Base-by-base conservation (phyloP, 495 filamentous ascomycete species). In the Aspergillus homomorphus region DNA sequence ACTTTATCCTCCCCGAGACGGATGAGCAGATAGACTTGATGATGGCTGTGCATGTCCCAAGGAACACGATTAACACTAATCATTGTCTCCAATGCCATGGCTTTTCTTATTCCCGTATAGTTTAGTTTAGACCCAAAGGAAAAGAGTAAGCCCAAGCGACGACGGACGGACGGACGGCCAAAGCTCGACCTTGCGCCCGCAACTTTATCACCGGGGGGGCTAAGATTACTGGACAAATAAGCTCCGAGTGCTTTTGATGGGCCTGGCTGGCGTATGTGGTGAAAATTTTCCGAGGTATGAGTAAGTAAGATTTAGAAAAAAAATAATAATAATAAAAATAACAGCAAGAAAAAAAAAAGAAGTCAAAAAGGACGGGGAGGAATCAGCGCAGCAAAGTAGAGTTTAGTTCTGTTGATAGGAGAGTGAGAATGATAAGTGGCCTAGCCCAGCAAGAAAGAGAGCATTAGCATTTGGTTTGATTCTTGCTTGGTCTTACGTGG, bases 201-300 rank as follows among this genome's bases (percentile, higher is more conserved):
- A 62, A 62, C 60, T 62, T 62, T 62, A 62, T 62, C 60, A 45
- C 55, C 56, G 43, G 2, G 15, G 16, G 9, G 33, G 41, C 51
- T n/a, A 58, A 56, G 51, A 16, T 54, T 33, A 62, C 60, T 62
- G 60, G 60, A 51, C 54, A 51, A n/a, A 62, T 62, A 62, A 62
- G 46, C 45, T 56, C 53, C 60, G 52, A 56, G 49, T 15, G 24
- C 18, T 30, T 38, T 12, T 12, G 10, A 38, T 10, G 33, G 33
- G 33, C 12, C 12, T 38, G 15, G 10, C 33, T 38, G 33, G 33
- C 33, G 33, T 16, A 23, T n/a, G 10, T 30, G 7, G 48, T 28
- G 46, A 28, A n/a, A 30, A 18, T 51, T 48, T 30, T 23, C 24
- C 24, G 48, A 26, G 48, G 33, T 12, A 12, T 10, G 15, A 9